Conservation (phyloP, 2,329 filamentous ascomycete species). For the Achaetomium macrosporum region DNA sequence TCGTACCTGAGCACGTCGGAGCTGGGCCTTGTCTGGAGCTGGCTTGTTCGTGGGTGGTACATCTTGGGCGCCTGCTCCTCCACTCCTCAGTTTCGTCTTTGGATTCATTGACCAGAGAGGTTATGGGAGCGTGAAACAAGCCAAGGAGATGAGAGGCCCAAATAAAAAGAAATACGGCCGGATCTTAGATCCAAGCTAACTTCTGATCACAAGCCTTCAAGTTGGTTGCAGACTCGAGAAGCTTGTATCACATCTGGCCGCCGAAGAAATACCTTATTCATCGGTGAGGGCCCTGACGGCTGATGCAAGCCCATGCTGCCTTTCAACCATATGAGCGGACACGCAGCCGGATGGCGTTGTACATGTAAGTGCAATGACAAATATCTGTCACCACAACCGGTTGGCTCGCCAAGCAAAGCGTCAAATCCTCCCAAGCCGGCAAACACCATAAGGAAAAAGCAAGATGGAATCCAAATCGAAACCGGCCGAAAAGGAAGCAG, state of each 20-base stretch:
- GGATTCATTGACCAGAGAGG: background rate
- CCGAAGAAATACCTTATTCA: background rate
- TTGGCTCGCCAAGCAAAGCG: background rate
- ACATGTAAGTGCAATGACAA: constrained; percentile 1
- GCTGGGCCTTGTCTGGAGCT: constrained; percentile 37
- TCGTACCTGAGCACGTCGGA: constrained; percentile 47
- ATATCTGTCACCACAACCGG: constrained; percentile 3
- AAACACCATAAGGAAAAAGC: background rate
- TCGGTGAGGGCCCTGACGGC: background rate
- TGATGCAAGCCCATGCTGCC: too few relatives aligned
- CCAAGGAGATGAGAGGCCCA: background rate
- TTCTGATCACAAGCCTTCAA: too few relatives aligned
- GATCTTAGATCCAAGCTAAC: too few relatives aligned
- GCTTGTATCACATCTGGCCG: too few relatives aligned
- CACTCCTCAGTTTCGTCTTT: background rate
- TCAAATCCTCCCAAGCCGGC: background rate
- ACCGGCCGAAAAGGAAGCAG: too few relatives aligned
- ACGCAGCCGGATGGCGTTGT: background rate
- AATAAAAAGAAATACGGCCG: too few relatives aligned
- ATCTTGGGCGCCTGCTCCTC: constrained; percentile 4
- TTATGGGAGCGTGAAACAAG: background rate
- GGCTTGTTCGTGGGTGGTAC: constrained; percentile 2
- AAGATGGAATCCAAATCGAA: background rate
- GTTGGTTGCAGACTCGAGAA: too few relatives aligned
- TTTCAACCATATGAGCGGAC: too few relatives aligned